phyloP scores from a whole-genome alignment of 441 rosid species.

The Hypseocharis bilobata region DNA sequence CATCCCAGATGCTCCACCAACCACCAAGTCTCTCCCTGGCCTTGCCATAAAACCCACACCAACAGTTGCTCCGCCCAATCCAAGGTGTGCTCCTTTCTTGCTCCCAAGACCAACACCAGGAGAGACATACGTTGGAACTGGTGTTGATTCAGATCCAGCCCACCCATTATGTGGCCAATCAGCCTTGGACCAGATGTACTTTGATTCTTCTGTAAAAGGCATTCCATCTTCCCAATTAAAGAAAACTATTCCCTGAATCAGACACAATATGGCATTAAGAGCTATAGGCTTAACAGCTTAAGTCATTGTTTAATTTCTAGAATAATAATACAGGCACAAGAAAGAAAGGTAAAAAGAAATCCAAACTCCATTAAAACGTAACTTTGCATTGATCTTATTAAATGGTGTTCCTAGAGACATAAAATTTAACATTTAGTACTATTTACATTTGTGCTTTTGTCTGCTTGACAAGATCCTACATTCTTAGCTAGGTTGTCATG shows the following conservation, averaged over 20 bases:
- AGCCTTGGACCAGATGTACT: conserved; percentile 64
- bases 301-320: background rate
- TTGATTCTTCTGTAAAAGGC: conserved; percentile 35
- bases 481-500: background rate
- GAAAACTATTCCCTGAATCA: conserved; percentile 69
- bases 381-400: background rate
- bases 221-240: conserved; percentile 50
- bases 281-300: background rate
- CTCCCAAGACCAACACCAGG: conserved; percentile 69
- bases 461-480: background rate
- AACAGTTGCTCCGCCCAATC: conserved; percentile 68
- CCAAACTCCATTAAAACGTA: background rate
- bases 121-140: conserved; percentile 65
- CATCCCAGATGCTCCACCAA: conserved; percentile 51
- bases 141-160: conserved; percentile 75
- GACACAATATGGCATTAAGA: background rate
- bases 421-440: conserved; percentile 20
- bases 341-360: background rate
- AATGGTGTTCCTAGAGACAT: background rate
- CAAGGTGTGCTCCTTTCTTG: conserved; percentile 68
- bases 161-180: conserved; percentile 91
- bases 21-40: conserved; percentile 43
- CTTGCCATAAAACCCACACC: conserved; percentile 45
- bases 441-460: background rate
- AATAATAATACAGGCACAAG: background rate